Evolutionary conservation across 1,139 yeast species (phyloP).

Genomic region (Kluyveromyces sp.): DNA sequence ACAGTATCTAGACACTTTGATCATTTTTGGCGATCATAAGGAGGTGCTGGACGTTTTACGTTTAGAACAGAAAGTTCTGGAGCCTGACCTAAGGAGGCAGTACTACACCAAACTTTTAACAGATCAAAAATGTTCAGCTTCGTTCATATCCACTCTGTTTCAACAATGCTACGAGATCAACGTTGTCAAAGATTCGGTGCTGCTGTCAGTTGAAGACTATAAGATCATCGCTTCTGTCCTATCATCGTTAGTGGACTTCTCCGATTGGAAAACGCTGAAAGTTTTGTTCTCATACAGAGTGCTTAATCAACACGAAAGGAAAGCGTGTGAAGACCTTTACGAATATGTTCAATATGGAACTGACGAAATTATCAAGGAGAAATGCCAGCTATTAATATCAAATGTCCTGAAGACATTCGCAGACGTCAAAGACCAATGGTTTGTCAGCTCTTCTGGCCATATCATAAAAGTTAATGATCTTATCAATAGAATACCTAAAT

Average conservation of each 20-base stretch:
- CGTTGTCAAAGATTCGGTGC: conserved; percentile 12
- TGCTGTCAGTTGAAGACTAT: conserved; percentile 33
- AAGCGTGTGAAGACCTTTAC: conserved; percentile 30
- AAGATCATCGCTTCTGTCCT: conserved; percentile 42
- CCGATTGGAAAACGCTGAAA: conserved; percentile 23
- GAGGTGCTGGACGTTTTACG: conserved; percentile 30
- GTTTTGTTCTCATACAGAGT: conserved; percentile 26
- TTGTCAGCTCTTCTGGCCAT: conserved; percentile 33
- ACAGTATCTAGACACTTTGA: conserved; percentile 24
- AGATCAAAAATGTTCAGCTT: conserved; percentile 14
- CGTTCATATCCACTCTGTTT: conserved; percentile 24
- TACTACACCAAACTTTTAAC: conserved; percentile 26
- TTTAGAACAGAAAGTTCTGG: conserved; percentile 21
- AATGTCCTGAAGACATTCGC: conserved; percentile 27
- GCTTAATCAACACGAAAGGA: conserved; percentile 25
- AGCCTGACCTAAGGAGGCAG: conserved; percentile 17
- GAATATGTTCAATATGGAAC: conserved; percentile 15
- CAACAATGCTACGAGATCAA: conserved; percentile 14
- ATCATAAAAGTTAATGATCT: conserved; percentile 29
- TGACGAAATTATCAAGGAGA: conserved; percentile 15
- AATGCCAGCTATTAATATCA: conserved; percentile 23
- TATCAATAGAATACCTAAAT: conserved; percentile 1
- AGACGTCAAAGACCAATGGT: conserved; percentile 49
- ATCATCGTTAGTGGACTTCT: conserved; percentile 12
- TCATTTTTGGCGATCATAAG: conserved; percentile 22